These are phyloP conservation scores for Podospora tetraspora DNA, from an alignment of 495 filamentous ascomycete genomes.

Conservation along the genomic window DNA sequence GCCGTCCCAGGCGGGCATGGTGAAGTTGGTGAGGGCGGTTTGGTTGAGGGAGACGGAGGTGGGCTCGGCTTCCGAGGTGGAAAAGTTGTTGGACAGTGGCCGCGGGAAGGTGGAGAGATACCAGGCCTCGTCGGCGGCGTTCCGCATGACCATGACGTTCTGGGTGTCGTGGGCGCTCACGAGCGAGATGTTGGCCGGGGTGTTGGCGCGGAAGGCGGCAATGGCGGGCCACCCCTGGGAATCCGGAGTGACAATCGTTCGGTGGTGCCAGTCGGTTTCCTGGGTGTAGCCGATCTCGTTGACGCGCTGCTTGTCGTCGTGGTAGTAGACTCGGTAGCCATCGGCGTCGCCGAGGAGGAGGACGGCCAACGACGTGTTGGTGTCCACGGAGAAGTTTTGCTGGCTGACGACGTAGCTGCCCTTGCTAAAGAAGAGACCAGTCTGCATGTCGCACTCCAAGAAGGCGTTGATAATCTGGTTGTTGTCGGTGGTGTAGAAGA, in stretches of 20 bases:
- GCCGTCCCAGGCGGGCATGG: slow-evolving; percentile 29
- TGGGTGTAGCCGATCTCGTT: slow-evolving; percentile 27
- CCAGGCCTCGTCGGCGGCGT: slow-evolving; percentile 23
- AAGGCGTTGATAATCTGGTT: slow-evolving; percentile 26
- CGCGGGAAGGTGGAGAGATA: slow-evolving; percentile 28
- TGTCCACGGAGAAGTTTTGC: slow-evolving; percentile 15
- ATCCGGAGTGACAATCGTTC: slow-evolving; percentile 26
- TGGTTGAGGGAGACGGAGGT: slow-evolving; percentile 23
- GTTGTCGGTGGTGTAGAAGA: slow-evolving; percentile 27
- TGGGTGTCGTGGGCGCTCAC: slow-evolving; percentile 23
- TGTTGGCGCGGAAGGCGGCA: slow-evolving; percentile 21
- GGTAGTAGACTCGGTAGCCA: slow-evolving; percentile 36
- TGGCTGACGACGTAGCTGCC: slow-evolving; percentile 26
- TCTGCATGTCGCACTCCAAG: slow-evolving; percentile 30
- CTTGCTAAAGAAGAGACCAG: slow-evolving; percentile 22
- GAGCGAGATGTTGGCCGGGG: slow-evolving; percentile 29
- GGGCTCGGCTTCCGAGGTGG: slow-evolving; percentile 20
- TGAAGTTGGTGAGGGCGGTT: slow-evolving; percentile 26
- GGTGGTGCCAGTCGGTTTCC: slow-evolving; percentile 20
- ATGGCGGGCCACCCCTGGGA: slow-evolving; percentile 22
- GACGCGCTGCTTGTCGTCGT: slow-evolving; percentile 27
- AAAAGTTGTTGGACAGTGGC: slow-evolving; percentile 19
- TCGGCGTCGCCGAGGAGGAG: slow-evolving; percentile 25
- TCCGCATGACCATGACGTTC: slow-evolving; percentile 27
- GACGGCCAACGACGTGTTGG: slow-evolving; percentile 27